Evolutionary conservation across 2,329 filamentous ascomycete genomes (phyloP), one percentile per base, ranked within the genome.

Genomic region (Alternaria sp.): DNA sequence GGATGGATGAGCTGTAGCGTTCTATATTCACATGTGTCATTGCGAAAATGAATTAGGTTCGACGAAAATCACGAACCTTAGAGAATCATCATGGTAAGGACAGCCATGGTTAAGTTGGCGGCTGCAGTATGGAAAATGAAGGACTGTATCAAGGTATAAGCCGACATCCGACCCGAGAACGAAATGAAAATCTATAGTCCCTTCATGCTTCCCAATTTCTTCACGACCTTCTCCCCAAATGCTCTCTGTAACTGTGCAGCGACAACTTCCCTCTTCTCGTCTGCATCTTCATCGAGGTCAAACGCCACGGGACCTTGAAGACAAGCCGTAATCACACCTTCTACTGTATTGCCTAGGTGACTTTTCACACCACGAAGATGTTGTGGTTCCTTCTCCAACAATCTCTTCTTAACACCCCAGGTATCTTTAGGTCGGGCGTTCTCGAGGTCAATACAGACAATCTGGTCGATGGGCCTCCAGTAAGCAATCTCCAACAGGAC

Each of bases 401-500:
- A 57, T 22, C 67, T 61, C 16, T 76, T 66, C 24, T 78, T 72
- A 0, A 83, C 79, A 7, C 67, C 72, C 22, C 76, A 71, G 12
- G 80, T 76, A 7, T 78, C 61, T n/a, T 78, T 80, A 5, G 80
- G 78, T 39, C 76, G 76, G 9, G 78, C 78, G 7, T 70, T 72
- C 2, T 26, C 69, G 62, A 63, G 67, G 68, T 64, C 73, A 12
- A 86, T 80, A 0, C 57, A 63, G 5, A 85, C 59, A 4, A 85
- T 77, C 14, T 67, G 58, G 24, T 85, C 81, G 30, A 86, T 79
- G 0, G 81, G 76, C 44, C 75, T 71, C 84, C 85, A 86, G 61
- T 83, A 81, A n/a, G 83, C 84, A 5, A 87, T 79, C 67, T 87
- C 85, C 3, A 86, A 74, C 5, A 87, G 69, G 4, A 87, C 77